A percentile compares a stretch with the other conserved stretches of the same genome.
Conservation (phyloP, 345 rosid species). For the Eucalyptus leucophloia region DNA sequence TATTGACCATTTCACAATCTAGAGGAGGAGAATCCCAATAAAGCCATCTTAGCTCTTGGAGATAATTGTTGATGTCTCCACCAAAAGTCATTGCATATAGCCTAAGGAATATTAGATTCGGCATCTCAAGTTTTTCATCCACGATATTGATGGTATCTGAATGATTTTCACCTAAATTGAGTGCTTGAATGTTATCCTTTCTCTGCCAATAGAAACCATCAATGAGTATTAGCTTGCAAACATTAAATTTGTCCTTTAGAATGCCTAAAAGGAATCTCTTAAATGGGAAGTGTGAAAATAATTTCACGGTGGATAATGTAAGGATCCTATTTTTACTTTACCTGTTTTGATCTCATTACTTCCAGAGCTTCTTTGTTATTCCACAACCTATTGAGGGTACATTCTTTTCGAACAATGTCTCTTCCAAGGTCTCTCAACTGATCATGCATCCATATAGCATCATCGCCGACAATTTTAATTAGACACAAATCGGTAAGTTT, state of each 20-base stretch:
- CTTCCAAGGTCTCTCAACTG: background rate
- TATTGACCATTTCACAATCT: background rate
- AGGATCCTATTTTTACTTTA: background rate
- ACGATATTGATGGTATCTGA: background rate
- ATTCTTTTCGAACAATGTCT: background rate
- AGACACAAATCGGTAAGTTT: background rate
- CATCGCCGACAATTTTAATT: background rate
- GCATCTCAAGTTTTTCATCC: background rate
- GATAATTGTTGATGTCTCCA: background rate
- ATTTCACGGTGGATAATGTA: background rate
- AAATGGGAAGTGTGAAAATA: background rate
- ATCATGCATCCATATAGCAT: background rate
- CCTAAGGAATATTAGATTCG: background rate
- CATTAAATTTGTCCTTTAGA: background rate
- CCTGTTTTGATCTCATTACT: background rate
- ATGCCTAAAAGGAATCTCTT: background rate
- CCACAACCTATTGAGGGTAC: background rate
- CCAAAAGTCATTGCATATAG: background rate
- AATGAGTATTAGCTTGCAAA: background rate
- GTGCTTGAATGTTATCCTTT: background rate
- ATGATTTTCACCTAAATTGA: background rate
- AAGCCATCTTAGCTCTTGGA: background rate
- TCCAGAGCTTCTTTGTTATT: background rate
- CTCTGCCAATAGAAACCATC: background rate
- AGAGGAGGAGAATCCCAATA: background rate